These are phyloP conservation scores for Wickerhamia fluorescens DNA, from an alignment of 805 yeast genomes.

Conservation along the genomic window DNA sequence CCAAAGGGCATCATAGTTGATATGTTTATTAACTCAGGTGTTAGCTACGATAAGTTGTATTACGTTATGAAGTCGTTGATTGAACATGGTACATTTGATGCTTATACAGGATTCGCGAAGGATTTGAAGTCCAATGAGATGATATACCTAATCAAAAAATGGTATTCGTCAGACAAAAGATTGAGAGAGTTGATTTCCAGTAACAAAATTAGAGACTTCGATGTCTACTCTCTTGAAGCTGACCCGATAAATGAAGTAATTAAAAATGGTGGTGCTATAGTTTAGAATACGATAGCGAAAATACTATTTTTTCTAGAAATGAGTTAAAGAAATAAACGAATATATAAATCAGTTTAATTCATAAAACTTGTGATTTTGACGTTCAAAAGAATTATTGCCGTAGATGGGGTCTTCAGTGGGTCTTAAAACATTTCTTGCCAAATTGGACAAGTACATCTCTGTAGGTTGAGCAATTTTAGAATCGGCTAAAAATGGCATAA, in stretches of 20 bases:
- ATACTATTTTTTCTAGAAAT: constrained; percentile 1
- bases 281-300: constrained; percentile 2
- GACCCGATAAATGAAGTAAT: constrained; percentile 47
- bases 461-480: constrained; percentile 5
- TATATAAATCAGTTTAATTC: constrained; percentile 23
- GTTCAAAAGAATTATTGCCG: constrained; percentile 28
- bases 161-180: constrained; percentile 62
- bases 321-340: neutral
- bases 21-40: constrained; percentile 57
- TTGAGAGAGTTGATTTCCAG: constrained; percentile 49
- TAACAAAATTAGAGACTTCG: constrained; percentile 38
- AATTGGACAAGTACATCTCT: constrained; percentile 7
- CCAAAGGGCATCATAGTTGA: constrained; percentile 54
- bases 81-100: constrained; percentile 50
- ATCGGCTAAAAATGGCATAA: constrained; percentile 31
- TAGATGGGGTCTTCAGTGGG: constrained; percentile 16
- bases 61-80: constrained; percentile 55
- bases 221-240: constrained; percentile 39
- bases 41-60: constrained; percentile 57
- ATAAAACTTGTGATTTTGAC: constrained; percentile 38
- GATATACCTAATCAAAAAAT: constrained; percentile 53
- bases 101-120: constrained; percentile 37
- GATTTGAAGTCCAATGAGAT: constrained; percentile 44
- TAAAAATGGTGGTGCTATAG: constrained; percentile 9
- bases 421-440: constrained; percentile 19